These are phyloP conservation scores for Tetrastigma voinierianum DNA, from an alignment of 164 flowering plant species.

Conservation along the genomic window DNA sequence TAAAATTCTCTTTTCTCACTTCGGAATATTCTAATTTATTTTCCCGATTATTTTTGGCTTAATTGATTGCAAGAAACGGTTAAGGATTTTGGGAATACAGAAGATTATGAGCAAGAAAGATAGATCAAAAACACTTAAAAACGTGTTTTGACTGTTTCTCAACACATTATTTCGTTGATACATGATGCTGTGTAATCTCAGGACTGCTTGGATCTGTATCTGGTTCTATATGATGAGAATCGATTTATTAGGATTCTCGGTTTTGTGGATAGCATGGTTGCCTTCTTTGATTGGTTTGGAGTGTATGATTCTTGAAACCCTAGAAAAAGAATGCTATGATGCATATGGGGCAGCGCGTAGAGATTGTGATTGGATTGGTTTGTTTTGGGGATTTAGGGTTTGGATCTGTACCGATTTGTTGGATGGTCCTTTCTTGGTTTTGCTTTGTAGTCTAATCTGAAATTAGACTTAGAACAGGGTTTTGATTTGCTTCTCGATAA, in stretches of 20 bases:
- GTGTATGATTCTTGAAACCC: constrained; percentile 15
- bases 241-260: background rate
- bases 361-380: background rate
- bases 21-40: background rate
- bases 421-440: background rate
- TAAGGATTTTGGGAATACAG: background rate
- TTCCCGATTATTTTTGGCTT: background rate
- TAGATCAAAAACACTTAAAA: background rate
- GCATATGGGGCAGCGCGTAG: background rate
- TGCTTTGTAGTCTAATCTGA: background rate
- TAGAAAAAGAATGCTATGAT: constrained; percentile 5
- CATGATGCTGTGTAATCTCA: background rate
- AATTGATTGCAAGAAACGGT: background rate
- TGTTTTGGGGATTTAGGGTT: background rate
- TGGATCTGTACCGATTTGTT: constrained; percentile 1
- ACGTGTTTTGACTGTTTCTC: constrained; percentile 1
- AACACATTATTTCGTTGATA: background rate
- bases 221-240: background rate
- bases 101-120: background rate
- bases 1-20: constrained; percentile 17
- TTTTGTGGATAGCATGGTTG: background rate
- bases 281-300: background rate
- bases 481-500: background rate
- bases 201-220: constrained; percentile 3
- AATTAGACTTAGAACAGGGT: background rate